phyloP scores from a whole-genome alignment of 768 basidiomycete genomes.

The Boletus subparvulus region DNA sequence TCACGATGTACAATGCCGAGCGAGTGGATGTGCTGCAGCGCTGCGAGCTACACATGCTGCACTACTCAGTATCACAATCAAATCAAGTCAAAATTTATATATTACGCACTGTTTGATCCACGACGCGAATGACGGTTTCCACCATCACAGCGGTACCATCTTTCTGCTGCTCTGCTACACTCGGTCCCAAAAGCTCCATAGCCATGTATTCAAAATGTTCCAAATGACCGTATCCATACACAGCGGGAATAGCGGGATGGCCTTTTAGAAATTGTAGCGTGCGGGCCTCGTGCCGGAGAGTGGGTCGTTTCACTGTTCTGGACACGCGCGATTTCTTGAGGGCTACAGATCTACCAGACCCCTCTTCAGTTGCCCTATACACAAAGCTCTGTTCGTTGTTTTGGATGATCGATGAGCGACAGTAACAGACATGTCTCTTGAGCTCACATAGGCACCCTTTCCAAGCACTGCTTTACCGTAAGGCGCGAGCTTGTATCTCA shows the following conservation, averaged over 20 bases:
- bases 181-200: background rate
- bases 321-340: slow-evolving; percentile 1
- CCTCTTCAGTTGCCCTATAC: background rate
- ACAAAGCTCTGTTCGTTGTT: background rate
- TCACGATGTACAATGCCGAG: slow-evolving; percentile 1
- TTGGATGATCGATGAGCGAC: background rate
- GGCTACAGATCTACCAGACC: background rate
- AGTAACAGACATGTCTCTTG: background rate
- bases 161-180: background rate
- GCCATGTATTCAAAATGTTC: slow-evolving; percentile 2
- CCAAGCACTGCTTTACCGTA: background rate
- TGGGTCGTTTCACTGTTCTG: background rate
- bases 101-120: slow-evolving; percentile 1
- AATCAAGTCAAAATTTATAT: background rate
- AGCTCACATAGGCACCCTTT: background rate
- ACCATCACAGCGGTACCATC: background rate
- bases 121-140: background rate
- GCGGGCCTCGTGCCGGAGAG: background rate
- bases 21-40: background rate
- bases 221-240: background rate
- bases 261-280: background rate
- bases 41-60: background rate
- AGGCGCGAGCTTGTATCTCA: slow-evolving; percentile 1
- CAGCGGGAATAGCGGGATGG: background rate
- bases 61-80: background rate